phyloP scores from a whole-genome alignment of 352 stramenopile species.

The Globisporangium emineosum region DNA sequence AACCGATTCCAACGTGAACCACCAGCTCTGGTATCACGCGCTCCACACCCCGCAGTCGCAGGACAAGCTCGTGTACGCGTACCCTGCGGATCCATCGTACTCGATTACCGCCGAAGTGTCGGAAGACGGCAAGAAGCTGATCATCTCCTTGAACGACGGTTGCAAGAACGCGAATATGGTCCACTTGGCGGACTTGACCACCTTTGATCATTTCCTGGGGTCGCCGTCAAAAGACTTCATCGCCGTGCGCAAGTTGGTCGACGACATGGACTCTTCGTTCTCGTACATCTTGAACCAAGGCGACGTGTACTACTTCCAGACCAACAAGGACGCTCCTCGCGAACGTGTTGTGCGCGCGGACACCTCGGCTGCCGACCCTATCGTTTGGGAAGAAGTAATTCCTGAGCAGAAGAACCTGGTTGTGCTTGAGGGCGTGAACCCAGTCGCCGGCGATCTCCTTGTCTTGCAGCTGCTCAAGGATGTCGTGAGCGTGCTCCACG shows the following conservation, averaged over 20 bases:
- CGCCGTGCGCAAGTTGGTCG: constrained; percentile 72
- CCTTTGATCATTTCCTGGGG: constrained; percentile 49
- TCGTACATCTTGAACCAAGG: constrained; percentile 87
- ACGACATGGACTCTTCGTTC: constrained; percentile 85
- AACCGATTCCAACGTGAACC: constrained; percentile 72
- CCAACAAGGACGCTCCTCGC: constrained; percentile 76
- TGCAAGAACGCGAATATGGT: constrained; percentile 91
- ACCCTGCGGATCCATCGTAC: constrained; percentile 73
- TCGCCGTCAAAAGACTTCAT: constrained; percentile 30
- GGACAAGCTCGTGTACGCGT: constrained; percentile 76
- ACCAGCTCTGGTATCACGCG: constrained; percentile 80
- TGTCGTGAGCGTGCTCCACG: constrained; percentile 72
- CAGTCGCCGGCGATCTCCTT: constrained; percentile 61
- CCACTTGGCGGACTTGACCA: constrained; percentile 55
- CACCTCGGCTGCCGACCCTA: constrained; percentile 18
- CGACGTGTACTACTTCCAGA: constrained; percentile 86
- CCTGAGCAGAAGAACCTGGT: constrained; percentile 64
- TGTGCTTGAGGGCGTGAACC: constrained; percentile 73
- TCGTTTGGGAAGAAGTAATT: constrained; percentile 80
- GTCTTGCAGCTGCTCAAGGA: constrained; percentile 83
- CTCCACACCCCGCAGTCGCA: constrained; percentile 66
- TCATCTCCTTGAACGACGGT: constrained; percentile 76
- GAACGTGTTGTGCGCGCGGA: constrained; percentile 67
- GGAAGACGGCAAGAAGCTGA: constrained; percentile 72
- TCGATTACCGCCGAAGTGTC: constrained; percentile 65